Conservation (phyloP, 345 rosid species). For the Acer negundo region DNA sequence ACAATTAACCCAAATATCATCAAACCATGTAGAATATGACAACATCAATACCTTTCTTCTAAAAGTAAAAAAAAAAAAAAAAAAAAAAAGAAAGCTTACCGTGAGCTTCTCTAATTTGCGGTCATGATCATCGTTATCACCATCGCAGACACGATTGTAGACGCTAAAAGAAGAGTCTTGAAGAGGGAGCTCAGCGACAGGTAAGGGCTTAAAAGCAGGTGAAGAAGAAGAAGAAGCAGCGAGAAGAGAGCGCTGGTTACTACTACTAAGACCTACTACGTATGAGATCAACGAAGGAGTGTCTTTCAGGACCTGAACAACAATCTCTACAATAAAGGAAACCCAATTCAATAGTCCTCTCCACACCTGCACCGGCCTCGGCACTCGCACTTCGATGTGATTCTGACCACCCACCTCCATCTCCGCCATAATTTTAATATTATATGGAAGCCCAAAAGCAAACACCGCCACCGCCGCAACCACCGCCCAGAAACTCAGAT, state of each 20-base stretch:
- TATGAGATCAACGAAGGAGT: slow-evolving; percentile 34
- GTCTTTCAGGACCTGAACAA: slow-evolving; percentile 38
- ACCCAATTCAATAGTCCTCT: slow-evolving; percentile 37
- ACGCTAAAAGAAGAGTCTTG: slow-evolving; percentile 20
- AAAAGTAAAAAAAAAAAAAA: not conserved
- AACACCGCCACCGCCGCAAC: not conserved
- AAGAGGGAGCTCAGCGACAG: slow-evolving; percentile 39
- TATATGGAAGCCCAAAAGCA: not conserved
- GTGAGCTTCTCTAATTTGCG: slow-evolving; percentile 30
- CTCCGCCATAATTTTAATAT: slow-evolving; percentile 7
- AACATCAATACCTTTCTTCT: not conserved
- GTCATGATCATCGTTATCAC: slow-evolving; percentile 4
- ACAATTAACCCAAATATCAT: not conserved
- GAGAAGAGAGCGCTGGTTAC: slow-evolving; percentile 18
- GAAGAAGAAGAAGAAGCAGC: slow-evolving; percentile 5
- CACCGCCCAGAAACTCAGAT: not conserved
- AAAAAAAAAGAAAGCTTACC: slow-evolving; percentile 17
- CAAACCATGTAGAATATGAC: not conserved
- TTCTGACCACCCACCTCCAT: slow-evolving; percentile 10
- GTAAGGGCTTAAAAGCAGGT: slow-evolving; percentile 37
- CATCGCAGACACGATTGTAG: slow-evolving; percentile 2
- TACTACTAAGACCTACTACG: slow-evolving; percentile 30
- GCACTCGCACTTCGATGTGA: slow-evolving; percentile 25
- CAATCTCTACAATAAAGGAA: slow-evolving; percentile 28
- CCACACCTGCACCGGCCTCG: slow-evolving; percentile 36